Base-by-base conservation (phyloP, 2,329 filamentous ascomycete genomes). In the Dothistroma septosporum region DNA sequence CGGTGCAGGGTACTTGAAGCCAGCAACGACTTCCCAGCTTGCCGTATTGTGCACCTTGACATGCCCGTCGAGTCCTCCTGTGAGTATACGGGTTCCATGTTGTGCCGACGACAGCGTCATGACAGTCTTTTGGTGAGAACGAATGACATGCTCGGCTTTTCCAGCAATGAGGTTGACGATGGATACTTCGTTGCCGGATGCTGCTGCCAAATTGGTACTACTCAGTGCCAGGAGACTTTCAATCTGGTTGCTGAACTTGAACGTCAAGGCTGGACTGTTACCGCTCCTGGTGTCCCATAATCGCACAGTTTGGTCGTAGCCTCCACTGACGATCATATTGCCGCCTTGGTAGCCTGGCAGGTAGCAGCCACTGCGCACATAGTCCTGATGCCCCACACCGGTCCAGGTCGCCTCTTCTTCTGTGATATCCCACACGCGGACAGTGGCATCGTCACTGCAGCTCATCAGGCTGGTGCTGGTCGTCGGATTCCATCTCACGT, bases 121-220 rank as follows among this genome's bases (percentile, higher is more conserved):
- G 62, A 99, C 92, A 0, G 94, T 96, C 85, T 97, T 99, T 74
- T 99, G 94, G 76, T 99, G 94, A 74, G 95, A 97, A 68, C 87
- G 88, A 64, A 99, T 87, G 72, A 96, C 81, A 68, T 92, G 88
- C 60, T 96, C 80, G 4, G 93, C 92, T 72, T 91, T 91, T 28
- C 90, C 94, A 54, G 92, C 93, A 16, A 97, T 89, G 49, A 99
- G 84, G 74, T 99, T 94, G 63, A 99, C 83, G 11, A 99, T 91
- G 6, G 90, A 92, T 70, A 99, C 91, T 64, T 90, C 85, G 72
- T 90, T 95, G 60, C 90, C 92, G 19, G 92, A 87, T 2, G 93
- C 86, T 12, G 92, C 92, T 35, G 97, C 83, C 24, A 99, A 80
- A 4, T 90, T 92, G 4, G 92, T 96, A 53, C 91, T 92, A 1